Percentiles rank a stretch among this genome's conserved stretches.
These are phyloP conservation scores for Zymoseptoria tritici DNA, from an alignment of 2,329 filamentous ascomycete species.

Conservation along the genomic window DNA sequence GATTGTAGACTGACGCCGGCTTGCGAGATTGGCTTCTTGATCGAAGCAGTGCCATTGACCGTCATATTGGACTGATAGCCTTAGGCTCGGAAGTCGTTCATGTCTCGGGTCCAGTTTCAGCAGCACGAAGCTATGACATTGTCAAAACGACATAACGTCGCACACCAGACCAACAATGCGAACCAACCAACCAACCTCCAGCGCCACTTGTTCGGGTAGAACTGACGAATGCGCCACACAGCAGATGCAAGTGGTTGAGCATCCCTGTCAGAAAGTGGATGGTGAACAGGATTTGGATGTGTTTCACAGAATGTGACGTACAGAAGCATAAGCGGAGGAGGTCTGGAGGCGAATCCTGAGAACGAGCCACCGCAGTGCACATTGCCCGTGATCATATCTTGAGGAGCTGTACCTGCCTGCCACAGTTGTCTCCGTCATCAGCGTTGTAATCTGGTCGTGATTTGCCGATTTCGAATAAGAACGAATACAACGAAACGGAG, in stretches of 20 bases:
- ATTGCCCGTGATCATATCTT: background rate
- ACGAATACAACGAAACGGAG: background rate
- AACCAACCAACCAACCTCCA: background rate
- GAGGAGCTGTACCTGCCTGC: background rate
- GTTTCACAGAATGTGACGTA: background rate
- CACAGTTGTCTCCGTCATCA: background rate
- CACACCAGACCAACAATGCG: background rate
- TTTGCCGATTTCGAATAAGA: background rate
- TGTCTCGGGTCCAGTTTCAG: background rate
- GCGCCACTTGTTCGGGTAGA: background rate
- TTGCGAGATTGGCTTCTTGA: slow-evolving; percentile 11
- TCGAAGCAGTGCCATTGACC: slow-evolving; percentile 1
- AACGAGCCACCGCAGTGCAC: background rate
- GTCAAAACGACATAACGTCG: background rate
- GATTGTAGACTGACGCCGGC: slow-evolving; percentile 40
- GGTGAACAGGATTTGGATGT: background rate
- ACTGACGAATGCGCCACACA: background rate
- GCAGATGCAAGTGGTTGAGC: background rate
- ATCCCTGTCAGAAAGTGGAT: background rate
- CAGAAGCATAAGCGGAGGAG: background rate
- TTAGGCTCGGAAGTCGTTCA: background rate
- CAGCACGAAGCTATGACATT: background rate
- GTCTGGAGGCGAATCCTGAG: background rate
- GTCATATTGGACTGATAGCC: background rate
- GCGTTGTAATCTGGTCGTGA: background rate